Base-by-base conservation (phyloP, 2,329 filamentous ascomycete genomes). In the Fusarium anguioides region DNA sequence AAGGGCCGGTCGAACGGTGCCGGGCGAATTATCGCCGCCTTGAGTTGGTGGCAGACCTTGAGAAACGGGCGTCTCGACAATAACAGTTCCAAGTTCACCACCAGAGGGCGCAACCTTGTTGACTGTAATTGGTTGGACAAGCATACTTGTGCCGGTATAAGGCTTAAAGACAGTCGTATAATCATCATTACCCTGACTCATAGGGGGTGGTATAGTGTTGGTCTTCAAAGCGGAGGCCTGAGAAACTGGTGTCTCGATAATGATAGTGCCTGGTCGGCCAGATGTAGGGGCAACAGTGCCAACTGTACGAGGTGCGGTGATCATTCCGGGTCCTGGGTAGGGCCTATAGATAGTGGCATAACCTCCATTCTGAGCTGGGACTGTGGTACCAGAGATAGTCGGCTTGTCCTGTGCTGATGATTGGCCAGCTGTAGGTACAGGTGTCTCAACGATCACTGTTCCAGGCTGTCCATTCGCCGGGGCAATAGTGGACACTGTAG, bases 341-440 rank as follows among this genome's bases (percentile, higher is more conserved):
- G 62, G 62, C 18, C 60, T 56, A 35, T 51, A 66, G 9, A 66
- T 27, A 4, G 63, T 66, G 23, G 65, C 45, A 29, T 66, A 66
- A 2, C 54, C 49, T 15, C 39, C 44, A 4, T 64, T 17, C 8
- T 60, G 51, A 9, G 47, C 44, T 10, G 62, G 50, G 6, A 65
- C 42, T 3, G 63, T 65, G 11, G 61, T 46, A 9, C 31, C 41
- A 9, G 60, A 35, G n/a, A 23, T 21, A 9, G 51, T 52, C 3
- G 58, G 31, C 20, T 47, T 23, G 11, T 11, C 27, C 8, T 31
- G 21, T 14, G n/a, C 12, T 5, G 39, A 44, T 4, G 29, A 21
- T 5, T 36, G 52, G 10, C 23, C n/a, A 12, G 33, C 37, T 27
- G 18, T 26, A 4, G 55, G 45, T 1, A 10, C 54, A 29, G 60